A percentile compares a stretch with the other conserved stretches of the same genome.
Evolutionary conservation across 768 basidiomycete genomes (phyloP).

Genomic region (Leccinellum luteum): DNA sequence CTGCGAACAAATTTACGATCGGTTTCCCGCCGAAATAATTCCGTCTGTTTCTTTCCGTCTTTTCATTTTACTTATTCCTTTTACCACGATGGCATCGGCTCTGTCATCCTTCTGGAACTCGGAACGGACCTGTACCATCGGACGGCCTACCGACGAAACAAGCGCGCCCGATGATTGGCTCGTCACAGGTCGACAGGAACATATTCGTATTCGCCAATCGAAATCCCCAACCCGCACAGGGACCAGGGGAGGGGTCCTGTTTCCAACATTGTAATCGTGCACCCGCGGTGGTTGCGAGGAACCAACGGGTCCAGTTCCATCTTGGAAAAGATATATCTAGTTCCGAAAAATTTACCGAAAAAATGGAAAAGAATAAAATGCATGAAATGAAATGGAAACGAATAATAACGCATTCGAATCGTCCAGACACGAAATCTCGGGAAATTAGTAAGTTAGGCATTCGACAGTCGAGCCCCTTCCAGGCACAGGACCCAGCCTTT

Average conservation of each 20-base stretch:
- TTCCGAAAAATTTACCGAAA: background rate
- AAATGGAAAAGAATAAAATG: background rate
- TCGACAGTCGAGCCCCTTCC: background rate
- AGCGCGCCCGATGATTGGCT: background rate
- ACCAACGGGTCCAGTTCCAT: background rate
- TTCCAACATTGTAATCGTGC: slow-evolving; percentile 2
- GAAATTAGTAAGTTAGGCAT: background rate
- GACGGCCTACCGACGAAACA: background rate
- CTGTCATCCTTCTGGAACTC: background rate
- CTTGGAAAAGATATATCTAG: background rate
- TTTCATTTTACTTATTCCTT: background rate
- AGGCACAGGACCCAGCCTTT: slow-evolving; percentile 10
- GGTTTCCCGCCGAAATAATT: background rate
- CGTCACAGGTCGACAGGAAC: slow-evolving; percentile 8
- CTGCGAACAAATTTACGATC: background rate
- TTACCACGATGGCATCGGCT: slow-evolving; percentile 14
- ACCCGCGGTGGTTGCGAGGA: background rate
- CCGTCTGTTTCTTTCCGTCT: background rate
- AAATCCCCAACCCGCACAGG: background rate
- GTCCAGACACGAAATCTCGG: background rate
- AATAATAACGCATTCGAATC: background rate
- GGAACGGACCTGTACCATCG: background rate
- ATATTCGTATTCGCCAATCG: background rate
- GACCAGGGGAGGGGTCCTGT: slow-evolving; percentile 3
- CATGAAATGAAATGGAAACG: background rate